Base-by-base conservation (phyloP, 345 rosid species). In the Eucalyptus brandiana region DNA sequence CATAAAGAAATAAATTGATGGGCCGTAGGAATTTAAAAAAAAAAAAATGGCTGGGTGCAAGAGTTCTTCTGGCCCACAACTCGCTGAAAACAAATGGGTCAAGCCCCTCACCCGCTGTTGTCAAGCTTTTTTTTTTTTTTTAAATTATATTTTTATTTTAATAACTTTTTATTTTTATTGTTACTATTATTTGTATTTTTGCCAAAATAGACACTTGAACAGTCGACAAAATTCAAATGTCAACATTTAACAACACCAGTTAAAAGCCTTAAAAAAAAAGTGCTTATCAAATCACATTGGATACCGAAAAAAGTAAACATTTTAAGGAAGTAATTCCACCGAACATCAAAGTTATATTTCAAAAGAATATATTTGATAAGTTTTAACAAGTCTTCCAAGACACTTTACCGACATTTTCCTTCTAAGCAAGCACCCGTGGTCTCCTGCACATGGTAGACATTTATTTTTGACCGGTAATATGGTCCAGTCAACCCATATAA, bases 91-190 rank as follows among this genome's bases (percentile, higher is more conserved):
- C 6, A 51, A 51, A 6, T 51, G 54, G 21, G 54, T 1, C 1
- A 50, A 50, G 8, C 54, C 19, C 53, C 53, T 17, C 21, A 17
- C 21, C 21, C 21, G 4, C 0, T 17, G 0, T 51, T 17, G 54
- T 51, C 54, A 51, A 51, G 54, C 19, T 50, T 49, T 14, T 49
- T 49, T 49, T 14, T 48, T 12, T 49, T 10, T 50, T 50, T 50
- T n/a, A n/a, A n/a, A n/a, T n/a, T n/a, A n/a, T n/a, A n/a, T n/a
- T n/a, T n/a, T n/a, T n/a, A n/a, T 10, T 50, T 50, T 16, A 16
- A 50, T 50, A 6, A 16, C 0, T 50, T 0, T 15, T 1, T 50
- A 0, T 50, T 50, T 50, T 50, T 2, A 50, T 1, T 16, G 16
- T 50, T 50, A 16, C 54, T 51, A 51, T 51, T 51, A 17, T 51